A percentile compares a stretch with the other conserved stretches of the same genome.
phyloP scores from a whole-genome alignment of 75 land plant species.

The Picea glauca region DNA sequence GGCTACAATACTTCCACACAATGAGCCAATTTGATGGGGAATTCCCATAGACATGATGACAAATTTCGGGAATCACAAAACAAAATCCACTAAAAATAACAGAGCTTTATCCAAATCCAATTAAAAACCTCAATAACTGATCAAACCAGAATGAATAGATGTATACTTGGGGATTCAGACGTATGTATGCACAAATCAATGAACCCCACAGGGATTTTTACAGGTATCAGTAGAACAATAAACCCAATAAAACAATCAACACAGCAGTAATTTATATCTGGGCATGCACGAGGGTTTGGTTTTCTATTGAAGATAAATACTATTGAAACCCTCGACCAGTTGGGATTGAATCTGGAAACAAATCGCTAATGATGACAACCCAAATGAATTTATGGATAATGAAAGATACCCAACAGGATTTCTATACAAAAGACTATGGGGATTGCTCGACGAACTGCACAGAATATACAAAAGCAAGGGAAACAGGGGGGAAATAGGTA shows the following conservation, averaged over 20 bases:
- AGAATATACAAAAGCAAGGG: neutral
- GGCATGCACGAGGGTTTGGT: neutral
- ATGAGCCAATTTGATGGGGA: slow-evolving; percentile 32
- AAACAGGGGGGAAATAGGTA: neutral
- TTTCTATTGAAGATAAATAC: too few species aligned
- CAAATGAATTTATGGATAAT: neutral
- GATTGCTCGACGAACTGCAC: neutral
- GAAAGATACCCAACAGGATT: neutral
- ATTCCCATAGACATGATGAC: slow-evolving; percentile 31
- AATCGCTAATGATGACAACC: neutral
- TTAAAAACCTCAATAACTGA: too few species aligned
- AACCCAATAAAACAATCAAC: neutral
- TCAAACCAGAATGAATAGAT: neutral
- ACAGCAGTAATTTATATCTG: neutral
- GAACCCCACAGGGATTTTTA: too few species aligned
- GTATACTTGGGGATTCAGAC: too few species aligned
- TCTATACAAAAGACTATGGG: neutral
- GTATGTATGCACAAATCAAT: too few species aligned
- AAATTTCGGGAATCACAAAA: neutral
- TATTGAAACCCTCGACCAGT: neutral
- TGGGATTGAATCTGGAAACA: neutral
- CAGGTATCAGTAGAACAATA: too few species aligned
- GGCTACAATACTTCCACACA: slow-evolving; percentile 15
- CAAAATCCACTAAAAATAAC: neutral
- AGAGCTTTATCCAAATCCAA: neutral